Percentiles rank a stretch among this genome's conserved stretches.
Conservation (phyloP, 306 rosid species). For the Cucurbita maxima region DNA sequence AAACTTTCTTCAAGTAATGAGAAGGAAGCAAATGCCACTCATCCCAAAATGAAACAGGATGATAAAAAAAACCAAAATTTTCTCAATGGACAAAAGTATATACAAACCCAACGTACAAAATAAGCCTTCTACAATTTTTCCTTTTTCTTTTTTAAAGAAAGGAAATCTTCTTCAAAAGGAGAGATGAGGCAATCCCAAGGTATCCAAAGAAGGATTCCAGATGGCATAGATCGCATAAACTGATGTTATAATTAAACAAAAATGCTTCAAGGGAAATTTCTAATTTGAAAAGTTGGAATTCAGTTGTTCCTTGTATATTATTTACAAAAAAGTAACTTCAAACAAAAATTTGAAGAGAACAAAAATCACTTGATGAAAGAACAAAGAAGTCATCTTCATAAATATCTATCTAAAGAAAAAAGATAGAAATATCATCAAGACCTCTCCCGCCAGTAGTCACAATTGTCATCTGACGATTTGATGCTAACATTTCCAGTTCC, state of each 20-base stretch:
- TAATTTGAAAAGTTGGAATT: neutral
- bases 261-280: neutral
- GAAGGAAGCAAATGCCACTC: neutral
- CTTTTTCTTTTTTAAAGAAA: neutral
- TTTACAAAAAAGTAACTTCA: neutral
- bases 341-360: neutral
- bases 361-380: neutral
- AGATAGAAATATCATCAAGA: slow-evolving; percentile 12
- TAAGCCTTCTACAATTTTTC: neutral
- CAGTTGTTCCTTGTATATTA: neutral
- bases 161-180: neutral
- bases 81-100: neutral
- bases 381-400: neutral
- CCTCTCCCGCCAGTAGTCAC: slow-evolving; percentile 55
- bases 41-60: neutral
- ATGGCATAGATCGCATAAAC: neutral
- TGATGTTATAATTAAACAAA: neutral
- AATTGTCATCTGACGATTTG: slow-evolving; percentile 45
- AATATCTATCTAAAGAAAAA: neutral
- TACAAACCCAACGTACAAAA: neutral
- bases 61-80: neutral
- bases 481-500: slow-evolving; percentile 41
- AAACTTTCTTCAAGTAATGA: neutral
- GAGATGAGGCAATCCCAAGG: neutral
- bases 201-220: neutral